phyloP scores from a whole-genome alignment of 2,329 filamentous ascomycete genomes.

The Trichocomaceae sp. region DNA sequence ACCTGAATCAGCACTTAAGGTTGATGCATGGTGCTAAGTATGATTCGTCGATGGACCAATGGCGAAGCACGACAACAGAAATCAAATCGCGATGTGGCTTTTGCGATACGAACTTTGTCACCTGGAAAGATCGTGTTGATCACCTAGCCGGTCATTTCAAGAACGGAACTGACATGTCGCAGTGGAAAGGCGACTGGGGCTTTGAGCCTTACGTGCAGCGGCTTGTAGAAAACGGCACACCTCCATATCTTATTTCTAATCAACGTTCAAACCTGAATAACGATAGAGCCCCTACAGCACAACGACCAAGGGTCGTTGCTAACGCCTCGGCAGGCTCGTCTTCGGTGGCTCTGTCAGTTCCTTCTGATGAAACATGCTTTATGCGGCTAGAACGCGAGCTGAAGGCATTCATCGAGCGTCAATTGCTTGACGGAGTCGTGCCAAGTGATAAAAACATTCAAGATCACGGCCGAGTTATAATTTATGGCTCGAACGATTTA shows the following conservation, averaged over 20 bases:
- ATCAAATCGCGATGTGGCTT: conserved; percentile 47
- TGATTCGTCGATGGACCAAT: conserved; percentile 50
- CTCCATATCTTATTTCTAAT: conserved; percentile 32
- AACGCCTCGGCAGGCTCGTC: not conserved
- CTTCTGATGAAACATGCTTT: conserved; percentile 37
- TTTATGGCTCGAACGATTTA: conserved; percentile 30
- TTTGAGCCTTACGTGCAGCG: conserved; percentile 32
- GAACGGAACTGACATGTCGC: conserved; percentile 31
- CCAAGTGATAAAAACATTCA: conserved; percentile 35
- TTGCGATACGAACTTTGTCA: conserved; percentile 34
- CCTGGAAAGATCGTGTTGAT: conserved; percentile 41
- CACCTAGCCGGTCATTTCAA: conserved; percentile 38
- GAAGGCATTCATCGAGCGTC: conserved; percentile 31
- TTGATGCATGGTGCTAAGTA: conserved; percentile 55
- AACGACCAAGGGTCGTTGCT: not conserved
- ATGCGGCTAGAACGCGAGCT: conserved; percentile 36
- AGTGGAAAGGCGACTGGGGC: conserved; percentile 39
- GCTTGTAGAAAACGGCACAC: conserved; percentile 33
- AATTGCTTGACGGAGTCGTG: conserved; percentile 27
- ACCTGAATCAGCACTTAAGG: conserved; percentile 55
- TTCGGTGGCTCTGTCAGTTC: conserved; percentile 20
- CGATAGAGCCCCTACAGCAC: conserved; percentile 20
- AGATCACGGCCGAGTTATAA: conserved; percentile 28
- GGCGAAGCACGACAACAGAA: conserved; percentile 51
- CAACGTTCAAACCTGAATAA: conserved; percentile 30